Evolutionary conservation across 768 basidiomycete genomes (phyloP).

Genomic region (Lentinula sp.): DNA sequence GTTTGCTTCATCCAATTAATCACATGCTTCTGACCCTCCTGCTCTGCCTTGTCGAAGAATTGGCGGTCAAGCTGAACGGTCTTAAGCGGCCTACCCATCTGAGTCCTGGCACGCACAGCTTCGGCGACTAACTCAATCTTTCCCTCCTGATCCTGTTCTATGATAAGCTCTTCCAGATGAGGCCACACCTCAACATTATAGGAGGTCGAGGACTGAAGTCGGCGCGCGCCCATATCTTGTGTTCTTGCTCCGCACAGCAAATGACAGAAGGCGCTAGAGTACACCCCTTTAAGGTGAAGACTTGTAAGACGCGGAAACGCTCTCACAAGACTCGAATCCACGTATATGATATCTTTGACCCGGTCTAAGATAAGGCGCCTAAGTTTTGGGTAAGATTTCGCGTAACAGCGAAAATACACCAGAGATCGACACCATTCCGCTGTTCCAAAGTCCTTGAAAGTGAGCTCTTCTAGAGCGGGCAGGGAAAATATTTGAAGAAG

Average conservation of each 20-base stretch:
- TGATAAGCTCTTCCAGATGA: background rate
- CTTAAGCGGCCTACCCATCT: background rate
- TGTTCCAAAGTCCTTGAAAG: conserved; percentile 6
- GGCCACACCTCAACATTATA: conserved; percentile 2
- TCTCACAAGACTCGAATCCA: conserved; percentile 8
- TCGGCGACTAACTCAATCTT: background rate
- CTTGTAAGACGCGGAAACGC: conserved; percentile 8
- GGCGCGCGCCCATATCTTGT: background rate
- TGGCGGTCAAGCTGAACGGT: background rate
- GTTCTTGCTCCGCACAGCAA: conserved; percentile 7
- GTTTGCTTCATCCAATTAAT: background rate
- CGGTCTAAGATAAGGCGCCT: conserved; percentile 1
- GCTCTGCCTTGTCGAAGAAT: background rate
- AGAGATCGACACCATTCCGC: conserved; percentile 11
- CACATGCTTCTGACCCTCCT: background rate
- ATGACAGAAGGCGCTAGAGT: conserved; percentile 10
- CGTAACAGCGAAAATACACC: conserved; percentile 10
- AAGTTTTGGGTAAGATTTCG: conserved; percentile 6
- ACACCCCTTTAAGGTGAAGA: conserved; percentile 5
- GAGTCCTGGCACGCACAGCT: background rate
- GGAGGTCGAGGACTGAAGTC: background rate
- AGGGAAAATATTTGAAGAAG: conserved; percentile 7
- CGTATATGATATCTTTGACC: conserved; percentile 8
- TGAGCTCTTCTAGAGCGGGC: conserved; percentile 6
- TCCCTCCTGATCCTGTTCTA: background rate